phyloP scores from a whole-genome alignment of 768 basidiomycete genomes.

The Hirschioporus abietinus region DNA sequence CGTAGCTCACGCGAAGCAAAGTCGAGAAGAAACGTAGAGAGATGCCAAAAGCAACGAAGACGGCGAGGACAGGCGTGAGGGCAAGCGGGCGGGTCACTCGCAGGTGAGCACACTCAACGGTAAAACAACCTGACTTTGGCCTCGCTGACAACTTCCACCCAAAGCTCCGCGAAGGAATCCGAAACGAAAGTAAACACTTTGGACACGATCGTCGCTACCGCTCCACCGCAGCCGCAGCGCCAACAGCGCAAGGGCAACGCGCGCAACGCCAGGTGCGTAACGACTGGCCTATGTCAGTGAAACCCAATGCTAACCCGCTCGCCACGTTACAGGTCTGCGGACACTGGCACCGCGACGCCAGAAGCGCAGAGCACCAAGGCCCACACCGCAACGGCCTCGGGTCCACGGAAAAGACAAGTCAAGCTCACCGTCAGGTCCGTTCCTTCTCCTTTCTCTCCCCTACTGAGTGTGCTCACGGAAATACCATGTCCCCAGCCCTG shows the following conservation, averaged over 20 bases:
- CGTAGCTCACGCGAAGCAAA: too few species aligned
- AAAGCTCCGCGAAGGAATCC: background rate
- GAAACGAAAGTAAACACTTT: too few species aligned
- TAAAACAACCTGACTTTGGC: too few species aligned
- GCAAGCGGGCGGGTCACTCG: background rate
- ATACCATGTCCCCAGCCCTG: too few species aligned
- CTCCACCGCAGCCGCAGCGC: background rate
- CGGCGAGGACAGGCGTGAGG: background rate
- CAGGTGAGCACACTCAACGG: background rate
- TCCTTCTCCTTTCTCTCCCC: background rate
- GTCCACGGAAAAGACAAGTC: background rate
- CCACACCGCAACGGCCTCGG: constrained; percentile 12
- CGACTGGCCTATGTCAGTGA: background rate
- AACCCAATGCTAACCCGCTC: constrained; percentile 14
- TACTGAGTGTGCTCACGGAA: too few species aligned
- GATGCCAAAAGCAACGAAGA: background rate
- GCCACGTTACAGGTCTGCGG: too few species aligned
- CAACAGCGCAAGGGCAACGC: background rate
- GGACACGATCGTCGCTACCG: too few species aligned
- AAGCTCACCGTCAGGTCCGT: background rate
- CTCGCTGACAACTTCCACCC: too few species aligned
- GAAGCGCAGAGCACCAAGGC: constrained; percentile 14
- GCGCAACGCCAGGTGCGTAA: background rate
- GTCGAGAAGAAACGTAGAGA: background rate
- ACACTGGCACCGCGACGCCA: constrained; percentile 15